Conservation (phyloP, 768 basidiomycete genomes). For the Sporobolomyces roseus region DNA sequence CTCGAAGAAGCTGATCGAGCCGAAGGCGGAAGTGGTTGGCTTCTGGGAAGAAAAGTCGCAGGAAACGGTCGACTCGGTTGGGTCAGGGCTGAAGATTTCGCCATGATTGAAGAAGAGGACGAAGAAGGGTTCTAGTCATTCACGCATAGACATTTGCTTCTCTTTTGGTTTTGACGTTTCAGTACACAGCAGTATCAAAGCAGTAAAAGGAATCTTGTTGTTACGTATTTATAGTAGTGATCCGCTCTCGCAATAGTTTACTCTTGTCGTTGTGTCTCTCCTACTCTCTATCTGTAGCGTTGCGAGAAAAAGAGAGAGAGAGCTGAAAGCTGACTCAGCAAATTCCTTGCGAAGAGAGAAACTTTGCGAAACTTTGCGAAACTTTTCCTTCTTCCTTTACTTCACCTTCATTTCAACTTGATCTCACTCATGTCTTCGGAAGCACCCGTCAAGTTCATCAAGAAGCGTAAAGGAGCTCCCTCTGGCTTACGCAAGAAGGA, state of each 20-base stretch:
- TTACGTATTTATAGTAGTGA: too few species aligned
- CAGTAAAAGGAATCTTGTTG: too few species aligned
- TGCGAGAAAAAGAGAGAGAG: too few species aligned
- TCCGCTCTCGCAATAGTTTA: too few species aligned
- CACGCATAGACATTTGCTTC: too few species aligned
- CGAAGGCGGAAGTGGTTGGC: conserved; percentile 38
- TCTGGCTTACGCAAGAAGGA: conserved; percentile 70
- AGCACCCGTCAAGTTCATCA: conserved; percentile 73
- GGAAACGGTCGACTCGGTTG: conserved; percentile 23
- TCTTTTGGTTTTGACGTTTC: too few species aligned
- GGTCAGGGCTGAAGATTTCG: conserved; percentile 34
- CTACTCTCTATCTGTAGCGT: too few species aligned
- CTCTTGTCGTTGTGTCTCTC: conserved; percentile 11
- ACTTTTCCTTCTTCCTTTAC: not conserved
- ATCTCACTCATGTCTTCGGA: conserved; percentile 12
- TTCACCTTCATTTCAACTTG: not conserved
- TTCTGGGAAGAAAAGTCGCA: conserved; percentile 24
- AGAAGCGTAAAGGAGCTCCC: conserved; percentile 74
- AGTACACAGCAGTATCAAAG: too few species aligned
- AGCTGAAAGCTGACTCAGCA: too few species aligned
- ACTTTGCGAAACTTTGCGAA: not conserved
- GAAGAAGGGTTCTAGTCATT: too few species aligned
- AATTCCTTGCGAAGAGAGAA: not conserved
- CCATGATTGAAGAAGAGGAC: conserved; percentile 16
- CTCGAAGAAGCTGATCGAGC: conserved; percentile 38